Evolutionary conservation across 169 alveolate species (phyloP), one percentile per base, ranked within the genome.

Genomic region (Eimeria maxima): DNA sequence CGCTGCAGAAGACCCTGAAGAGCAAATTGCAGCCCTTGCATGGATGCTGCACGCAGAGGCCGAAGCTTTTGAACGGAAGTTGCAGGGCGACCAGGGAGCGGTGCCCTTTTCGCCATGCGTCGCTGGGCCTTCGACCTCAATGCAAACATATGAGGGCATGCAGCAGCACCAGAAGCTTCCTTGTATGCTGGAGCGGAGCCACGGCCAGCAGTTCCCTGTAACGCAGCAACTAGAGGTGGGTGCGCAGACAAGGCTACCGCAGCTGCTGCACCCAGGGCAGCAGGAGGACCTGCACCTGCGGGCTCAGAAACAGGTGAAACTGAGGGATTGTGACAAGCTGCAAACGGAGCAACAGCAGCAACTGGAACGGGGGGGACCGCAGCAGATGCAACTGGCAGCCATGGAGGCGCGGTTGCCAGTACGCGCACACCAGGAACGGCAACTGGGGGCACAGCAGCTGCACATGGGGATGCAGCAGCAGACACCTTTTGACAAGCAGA

Each of bases 401-500:
- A 33, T 33, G 38, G 38, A 33, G 38, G 38, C 38, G 38, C 38
- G 0, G 38, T 33, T 33, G 38, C 38, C 38, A 33, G 38, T 33
- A 33, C 38, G 1, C 13, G 6, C 63, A 16, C 63, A 53, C 22
- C 63, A 53, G 63, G 22, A 53, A 20, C 42, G 11, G 57, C 22
- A 74, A 16, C 22, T 29, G 86, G 11, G 1, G 86, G 11, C 44
- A 20, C 53, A n/a, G 55, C 86, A 29, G 53, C 44, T 0, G 86
- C 86, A 78, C 38, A 16, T 18, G 69, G 33, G 89, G 11, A 33
- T 38, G 89, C 67, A 78, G 16, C 84, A 73, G 84, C 57, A 73
- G 50, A 11, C 11, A 42, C 84, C 10, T 22, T 42, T 20, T 44
- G 27, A 78, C 22, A 8, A 0, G 29, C 89, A 44, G 89, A 53